These are phyloP conservation scores for Anastatica hierochuntica DNA, from an alignment of 345 rosid genomes.

Conservation along the genomic window DNA sequence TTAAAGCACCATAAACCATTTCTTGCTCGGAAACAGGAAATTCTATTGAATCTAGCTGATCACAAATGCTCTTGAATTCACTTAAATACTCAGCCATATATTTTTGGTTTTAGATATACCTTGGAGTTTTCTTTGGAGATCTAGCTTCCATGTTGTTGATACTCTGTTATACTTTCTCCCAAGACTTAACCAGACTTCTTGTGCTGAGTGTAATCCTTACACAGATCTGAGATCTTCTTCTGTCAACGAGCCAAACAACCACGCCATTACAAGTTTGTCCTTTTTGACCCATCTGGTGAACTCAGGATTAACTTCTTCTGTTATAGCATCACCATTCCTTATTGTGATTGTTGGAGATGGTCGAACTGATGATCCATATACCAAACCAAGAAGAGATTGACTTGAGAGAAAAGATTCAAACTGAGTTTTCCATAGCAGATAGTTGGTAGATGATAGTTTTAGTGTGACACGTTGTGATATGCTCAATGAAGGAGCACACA, in stretches of 20 bases:
- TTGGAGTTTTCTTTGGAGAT: background rate
- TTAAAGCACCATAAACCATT: background rate
- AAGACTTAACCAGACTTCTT: background rate
- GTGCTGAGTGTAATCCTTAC: background rate
- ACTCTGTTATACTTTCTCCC: background rate
- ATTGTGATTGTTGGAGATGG: too few species aligned
- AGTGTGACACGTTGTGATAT: background rate
- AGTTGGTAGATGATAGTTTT: background rate
- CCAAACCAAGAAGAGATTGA: background rate
- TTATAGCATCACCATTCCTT: background rate
- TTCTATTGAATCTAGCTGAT: background rate
- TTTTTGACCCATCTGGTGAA: background rate
- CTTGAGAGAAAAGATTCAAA: background rate
- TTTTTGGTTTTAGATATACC: background rate
- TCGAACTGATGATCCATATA: background rate
- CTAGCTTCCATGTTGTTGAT: background rate
- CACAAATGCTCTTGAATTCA: background rate
- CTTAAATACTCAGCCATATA: background rate
- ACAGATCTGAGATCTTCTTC: background rate
- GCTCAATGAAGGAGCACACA: background rate
- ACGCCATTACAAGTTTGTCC: background rate
- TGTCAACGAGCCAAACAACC: background rate
- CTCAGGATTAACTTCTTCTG: background rate
- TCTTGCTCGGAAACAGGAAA: background rate
- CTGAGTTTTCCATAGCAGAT: background rate